phyloP scores from a whole-genome alignment of 2,329 filamentous ascomycete genomes.

The Colletotrichum salicis region DNA sequence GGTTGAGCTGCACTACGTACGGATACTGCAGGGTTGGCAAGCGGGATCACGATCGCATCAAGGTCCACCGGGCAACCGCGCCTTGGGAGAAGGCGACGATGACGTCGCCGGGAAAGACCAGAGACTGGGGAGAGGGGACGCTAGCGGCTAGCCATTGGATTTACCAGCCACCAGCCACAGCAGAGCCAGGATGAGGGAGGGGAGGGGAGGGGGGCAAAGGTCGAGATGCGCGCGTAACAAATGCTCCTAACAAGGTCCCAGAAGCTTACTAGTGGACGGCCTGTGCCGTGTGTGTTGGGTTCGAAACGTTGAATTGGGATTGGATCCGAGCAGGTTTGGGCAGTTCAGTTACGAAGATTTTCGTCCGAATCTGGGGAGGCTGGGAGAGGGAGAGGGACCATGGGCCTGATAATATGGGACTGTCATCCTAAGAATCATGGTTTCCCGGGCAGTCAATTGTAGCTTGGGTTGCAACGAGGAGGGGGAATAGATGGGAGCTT shows the following conservation, averaged over 20 bases:
- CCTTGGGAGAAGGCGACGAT: background rate
- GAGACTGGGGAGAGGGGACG: background rate
- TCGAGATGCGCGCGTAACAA: background rate
- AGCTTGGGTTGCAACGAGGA: background rate
- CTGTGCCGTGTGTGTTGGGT: constrained; percentile 19
- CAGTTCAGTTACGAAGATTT: constrained; percentile 7
- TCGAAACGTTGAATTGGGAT: background rate
- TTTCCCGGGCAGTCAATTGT: background rate
- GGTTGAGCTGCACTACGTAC: background rate
- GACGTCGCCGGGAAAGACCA: background rate
- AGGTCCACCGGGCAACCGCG: constrained; percentile 10
- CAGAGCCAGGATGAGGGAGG: too few relatives aligned
- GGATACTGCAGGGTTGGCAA: background rate
- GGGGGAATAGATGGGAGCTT: background rate
- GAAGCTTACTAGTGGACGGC: constrained; percentile 15
- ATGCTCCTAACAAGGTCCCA: background rate
- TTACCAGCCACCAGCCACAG: background rate
- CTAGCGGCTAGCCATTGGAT: background rate
- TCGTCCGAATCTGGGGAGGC: constrained; percentile 13
- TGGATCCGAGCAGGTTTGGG: background rate
- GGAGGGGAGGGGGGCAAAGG: background rate
- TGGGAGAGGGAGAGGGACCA: background rate
- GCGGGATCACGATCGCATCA: background rate
- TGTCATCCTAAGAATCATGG: background rate
- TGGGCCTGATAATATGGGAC: constrained; percentile 12